phyloP scores from a whole-genome alignment of 2,329 filamentous ascomycete species.

The Fusarium odoratissimum region DNA sequence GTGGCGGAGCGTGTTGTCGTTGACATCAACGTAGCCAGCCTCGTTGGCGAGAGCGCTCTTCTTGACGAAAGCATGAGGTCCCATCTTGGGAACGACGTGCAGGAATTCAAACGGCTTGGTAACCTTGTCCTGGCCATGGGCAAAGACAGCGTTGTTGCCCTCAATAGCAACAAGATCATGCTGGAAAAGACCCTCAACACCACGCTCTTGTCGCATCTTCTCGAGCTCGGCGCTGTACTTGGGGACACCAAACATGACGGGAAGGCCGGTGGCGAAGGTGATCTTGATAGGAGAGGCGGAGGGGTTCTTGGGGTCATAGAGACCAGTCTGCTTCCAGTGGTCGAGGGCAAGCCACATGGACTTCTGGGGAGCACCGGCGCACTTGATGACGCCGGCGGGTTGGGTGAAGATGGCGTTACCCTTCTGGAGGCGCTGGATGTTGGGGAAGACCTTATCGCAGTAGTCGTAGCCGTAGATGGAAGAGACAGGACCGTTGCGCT shows the following conservation, averaged over 20 bases:
- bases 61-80: constrained; percentile 65
- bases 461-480: constrained; percentile 69
- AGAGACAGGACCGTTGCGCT: constrained; percentile 61
- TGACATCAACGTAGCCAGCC: constrained; percentile 68
- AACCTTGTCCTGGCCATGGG: constrained; percentile 57
- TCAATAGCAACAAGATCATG: constrained; percentile 66
- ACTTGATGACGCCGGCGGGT: constrained; percentile 68
- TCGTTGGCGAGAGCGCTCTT: constrained; percentile 65
- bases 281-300: constrained; percentile 60
- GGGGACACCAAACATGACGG: constrained; percentile 69
- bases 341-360: constrained; percentile 71
- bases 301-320: constrained; percentile 58
- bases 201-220: constrained; percentile 62
- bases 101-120: constrained; percentile 64
- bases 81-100: constrained; percentile 70
- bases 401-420: constrained; percentile 70
- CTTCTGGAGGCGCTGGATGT: constrained; percentile 59
- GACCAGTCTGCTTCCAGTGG: constrained; percentile 65
- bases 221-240: constrained; percentile 68
- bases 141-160: constrained; percentile 65
- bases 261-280: constrained; percentile 66
- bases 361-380: constrained; percentile 71
- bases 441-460: constrained; percentile 64
- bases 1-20: constrained; percentile 64
- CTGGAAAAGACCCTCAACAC: constrained; percentile 68